phyloP scores from a whole-genome alignment of 768 basidiomycete genomes.

The Termitomyces heimii region DNA sequence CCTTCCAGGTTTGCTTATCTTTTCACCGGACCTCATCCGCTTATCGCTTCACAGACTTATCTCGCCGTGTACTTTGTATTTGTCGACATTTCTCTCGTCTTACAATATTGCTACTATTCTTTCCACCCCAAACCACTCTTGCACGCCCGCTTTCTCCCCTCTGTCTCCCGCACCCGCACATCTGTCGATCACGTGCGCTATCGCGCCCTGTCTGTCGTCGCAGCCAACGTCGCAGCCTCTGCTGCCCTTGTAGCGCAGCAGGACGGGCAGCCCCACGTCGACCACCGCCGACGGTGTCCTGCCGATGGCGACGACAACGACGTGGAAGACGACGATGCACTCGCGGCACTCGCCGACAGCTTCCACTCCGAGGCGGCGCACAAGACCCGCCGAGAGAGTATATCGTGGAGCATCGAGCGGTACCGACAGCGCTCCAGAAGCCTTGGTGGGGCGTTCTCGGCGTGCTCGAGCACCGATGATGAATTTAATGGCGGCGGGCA shows the following conservation, averaged over 20 bases:
- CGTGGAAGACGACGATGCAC: slow-evolving; percentile 45
- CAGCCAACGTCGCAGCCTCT: slow-evolving; percentile 66
- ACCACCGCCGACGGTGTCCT: slow-evolving; percentile 22
- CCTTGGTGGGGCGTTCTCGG: slow-evolving; percentile 26
- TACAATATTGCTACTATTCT: slow-evolving; percentile 80
- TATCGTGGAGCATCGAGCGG: slow-evolving; percentile 67
- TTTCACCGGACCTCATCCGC: slow-evolving; percentile 1
- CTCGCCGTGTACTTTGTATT: slow-evolving; percentile 89
- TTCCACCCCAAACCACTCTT: slow-evolving; percentile 20
- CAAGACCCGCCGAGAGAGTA: slow-evolving; percentile 39
- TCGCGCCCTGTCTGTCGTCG: slow-evolving; percentile 62
- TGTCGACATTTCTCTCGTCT: slow-evolving; percentile 70
- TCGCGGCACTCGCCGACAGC: slow-evolving; percentile 62
- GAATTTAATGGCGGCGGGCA: slow-evolving; percentile 17
- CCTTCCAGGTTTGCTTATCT: slow-evolving; percentile 68
- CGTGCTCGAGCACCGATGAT: slow-evolving; percentile 23
- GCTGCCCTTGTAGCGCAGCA: slow-evolving; percentile 65
- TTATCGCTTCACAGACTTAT: slow-evolving; percentile 50
- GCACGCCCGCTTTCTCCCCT: slow-evolving; percentile 36
- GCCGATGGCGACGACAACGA: slow-evolving; percentile 32
- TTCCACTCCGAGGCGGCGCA: slow-evolving; percentile 68
- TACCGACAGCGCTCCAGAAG: slow-evolving; percentile 36
- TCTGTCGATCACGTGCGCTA: slow-evolving; percentile 59
- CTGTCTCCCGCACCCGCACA: slow-evolving; percentile 33
- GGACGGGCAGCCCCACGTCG: slow-evolving; percentile 33